Evolutionary conservation across 176 grass and related monocot species (phyloP).

Genomic region (Areca catechu): DNA sequence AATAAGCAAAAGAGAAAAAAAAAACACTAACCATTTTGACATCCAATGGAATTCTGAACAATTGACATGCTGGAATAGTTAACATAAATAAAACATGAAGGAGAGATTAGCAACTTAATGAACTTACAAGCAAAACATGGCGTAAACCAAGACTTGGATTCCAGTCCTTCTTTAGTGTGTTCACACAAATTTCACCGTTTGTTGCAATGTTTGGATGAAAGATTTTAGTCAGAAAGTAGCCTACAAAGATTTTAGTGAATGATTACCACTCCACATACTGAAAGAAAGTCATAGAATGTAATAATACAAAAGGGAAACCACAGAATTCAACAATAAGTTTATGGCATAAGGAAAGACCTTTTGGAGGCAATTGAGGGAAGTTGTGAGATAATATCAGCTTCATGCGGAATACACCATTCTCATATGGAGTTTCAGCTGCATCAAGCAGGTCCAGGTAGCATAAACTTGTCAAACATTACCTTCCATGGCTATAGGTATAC

Average conservation of each 20-base stretch:
- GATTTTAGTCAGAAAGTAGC: slow-evolving; percentile 89
- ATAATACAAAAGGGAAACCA: too few species aligned
- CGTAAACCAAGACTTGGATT: slow-evolving; percentile 77
- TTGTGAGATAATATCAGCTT: slow-evolving; percentile 69
- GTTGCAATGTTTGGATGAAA: slow-evolving; percentile 95
- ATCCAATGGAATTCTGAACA: too few species aligned
- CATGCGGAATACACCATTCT: slow-evolving; percentile 93
- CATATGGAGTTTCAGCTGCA: slow-evolving; percentile 89
- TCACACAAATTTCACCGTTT: slow-evolving; percentile 90
- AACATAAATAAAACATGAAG: background rate
- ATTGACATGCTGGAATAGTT: too few species aligned
- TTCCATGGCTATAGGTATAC: background rate
- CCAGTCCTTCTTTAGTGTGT: slow-evolving; percentile 92
- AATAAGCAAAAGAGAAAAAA: too few species aligned
- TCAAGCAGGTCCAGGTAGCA: background rate
- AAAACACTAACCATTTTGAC: too few species aligned
- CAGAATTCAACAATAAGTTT: too few species aligned
- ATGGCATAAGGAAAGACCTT: slow-evolving; percentile 34
- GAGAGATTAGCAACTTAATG: background rate
- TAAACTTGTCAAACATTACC: slow-evolving; percentile 3
- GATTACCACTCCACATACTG: background rate
- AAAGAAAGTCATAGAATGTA: too few species aligned
- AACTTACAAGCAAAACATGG: slow-evolving; percentile 78
- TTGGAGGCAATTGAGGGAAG: slow-evolving; percentile 83
- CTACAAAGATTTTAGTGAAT: slow-evolving; percentile 26